Base-by-base conservation (phyloP, 139 green algal genomes). In the Micractinium sp. region DNA sequence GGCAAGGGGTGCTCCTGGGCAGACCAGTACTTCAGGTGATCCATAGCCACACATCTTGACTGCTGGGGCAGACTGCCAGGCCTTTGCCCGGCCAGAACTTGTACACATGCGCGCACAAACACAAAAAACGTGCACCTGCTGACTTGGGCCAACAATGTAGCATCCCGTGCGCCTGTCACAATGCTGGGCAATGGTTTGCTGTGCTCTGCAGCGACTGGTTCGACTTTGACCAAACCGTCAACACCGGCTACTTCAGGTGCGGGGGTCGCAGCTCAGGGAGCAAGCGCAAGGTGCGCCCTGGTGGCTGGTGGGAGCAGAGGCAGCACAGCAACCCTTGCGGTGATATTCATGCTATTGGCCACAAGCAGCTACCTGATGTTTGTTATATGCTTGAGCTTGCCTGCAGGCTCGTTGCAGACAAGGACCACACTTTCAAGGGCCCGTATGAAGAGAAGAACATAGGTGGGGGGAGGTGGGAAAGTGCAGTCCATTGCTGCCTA, bases 371-470 rank as follows among this genome's bases (percentile, higher is more conserved):
- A 56, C 47, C 47, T 9, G 7, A 56, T 5, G 5, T 16, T 9
- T 56, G 47, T 56, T 56, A 9, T 56, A 41, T 39, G 73, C 29
- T 23, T 9, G 29, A 22, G n/a, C 33, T 22, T 39, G n/a, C 73
- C n/a, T 80, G 74, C 74, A 80, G 77, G 77, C 77, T 83, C 9
- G 77, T 83, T 41, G 77, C 77, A 7, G 77, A 83, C 39, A 83
- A 83, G 39, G 38, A 83, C 15, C 77, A 83, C 77, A 83, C 77
- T 3, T 63, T 83, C 25, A 60, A 20, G 39, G 77, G 77, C 12
- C 39, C 77, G 27, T 83, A 38, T 25, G 77, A 83, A 27, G 27
- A 60, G 27, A 60, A 60, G 13, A 33, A 20, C 3, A 66, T 63
- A 38, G 77, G 77, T 83, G 25, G 33, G 77, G 16, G 4, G n/a